Base-by-base conservation (phyloP, 2,329 filamentous ascomycete genomes). In the Metarhizium robertsii region DNA sequence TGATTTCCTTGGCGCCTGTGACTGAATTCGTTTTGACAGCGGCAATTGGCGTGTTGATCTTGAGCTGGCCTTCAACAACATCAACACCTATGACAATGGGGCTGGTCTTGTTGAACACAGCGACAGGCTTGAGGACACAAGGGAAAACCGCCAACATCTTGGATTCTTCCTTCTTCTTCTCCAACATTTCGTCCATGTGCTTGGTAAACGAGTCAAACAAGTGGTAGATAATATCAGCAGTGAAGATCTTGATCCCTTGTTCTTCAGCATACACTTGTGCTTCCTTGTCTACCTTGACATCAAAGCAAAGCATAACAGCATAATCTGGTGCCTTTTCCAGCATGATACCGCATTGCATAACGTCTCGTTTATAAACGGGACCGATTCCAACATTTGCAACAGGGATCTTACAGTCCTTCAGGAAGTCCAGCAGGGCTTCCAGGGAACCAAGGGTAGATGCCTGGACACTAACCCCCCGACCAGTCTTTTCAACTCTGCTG, bases 291-390 rank as follows among this genome's bases (percentile, higher is more conserved):
- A 99, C 90, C 77, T 96, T 97, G 74, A 99, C 94, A 71, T 99
- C 95, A 80, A 99, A 99, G 72, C 94, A 97, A 52, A 99, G 85
- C 94, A 99, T 99, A 69, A 97, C 90, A n/a, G 94, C 94, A 64
- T 86, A 95, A 69, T 99, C 92, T 62, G 90, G 90, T 16, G 86
- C 82, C 76, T 96, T 97, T 74, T 99, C 94, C 66, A 97, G 72
- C 94, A 99, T 99, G 63, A 90, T 88, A 67, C 90, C 92, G 77
- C 90, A 81, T 84, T 86, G 92, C 82, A 97, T 94, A 54, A 99
- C 89, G 73, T 99, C 94, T 66, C 94, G 90, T 79, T 96, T 96
- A 83, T 89, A 97, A 43, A 99, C 92, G 2, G 94, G 94, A 50
- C 94, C 94, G 66, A 99, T 97, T 57, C 90, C 92, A 60, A 99